Evolutionary conservation across 2,329 filamentous ascomycete genomes (phyloP).

Genomic region (Passalora sequoiae): DNA sequence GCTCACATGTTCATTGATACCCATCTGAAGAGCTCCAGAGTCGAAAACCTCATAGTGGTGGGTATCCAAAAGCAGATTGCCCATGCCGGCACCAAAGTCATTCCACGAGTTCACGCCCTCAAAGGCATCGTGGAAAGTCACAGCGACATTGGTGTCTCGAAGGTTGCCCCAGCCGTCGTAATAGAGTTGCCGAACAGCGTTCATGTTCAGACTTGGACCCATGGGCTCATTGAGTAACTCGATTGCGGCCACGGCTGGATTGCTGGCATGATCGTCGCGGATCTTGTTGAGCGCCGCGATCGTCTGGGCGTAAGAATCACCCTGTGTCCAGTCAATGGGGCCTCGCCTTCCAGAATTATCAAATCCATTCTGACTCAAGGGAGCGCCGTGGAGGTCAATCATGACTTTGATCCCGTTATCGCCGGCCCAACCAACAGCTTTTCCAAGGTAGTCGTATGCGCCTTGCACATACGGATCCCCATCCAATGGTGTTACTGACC

Average conservation of each 20-base stretch:
- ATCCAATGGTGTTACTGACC: conserved; percentile 52
- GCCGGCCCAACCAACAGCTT: conserved; percentile 51
- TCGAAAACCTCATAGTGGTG: conserved; percentile 47
- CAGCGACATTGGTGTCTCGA: conserved; percentile 37
- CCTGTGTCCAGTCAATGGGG: conserved; percentile 42
- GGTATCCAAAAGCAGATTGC: conserved; percentile 43
- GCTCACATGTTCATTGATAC: conserved; percentile 36
- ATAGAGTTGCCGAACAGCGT: conserved; percentile 43
- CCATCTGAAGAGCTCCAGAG: conserved; percentile 35
- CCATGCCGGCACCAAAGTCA: conserved; percentile 42
- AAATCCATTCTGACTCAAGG: conserved; percentile 62
- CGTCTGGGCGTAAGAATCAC: conserved; percentile 40
- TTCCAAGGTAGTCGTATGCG: conserved; percentile 44
- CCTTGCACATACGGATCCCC: conserved; percentile 45
- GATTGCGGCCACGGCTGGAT: conserved; percentile 44
- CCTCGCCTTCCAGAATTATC: conserved; percentile 58
- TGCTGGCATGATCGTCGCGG: conserved; percentile 41
- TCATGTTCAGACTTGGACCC: conserved; percentile 40
- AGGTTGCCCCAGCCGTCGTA: conserved; percentile 47
- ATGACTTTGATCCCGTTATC: conserved; percentile 57
- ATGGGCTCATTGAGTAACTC: conserved; percentile 47
- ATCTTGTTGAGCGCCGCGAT: conserved; percentile 43
- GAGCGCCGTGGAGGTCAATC: conserved; percentile 63
- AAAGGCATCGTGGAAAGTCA: conserved; percentile 47
- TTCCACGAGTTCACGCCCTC: conserved; percentile 42